Evolutionary conservation across 2,329 filamentous ascomycete genomes (phyloP), one percentile per base, ranked within the genome.

Genomic region (Bipolaris gigantea): DNA sequence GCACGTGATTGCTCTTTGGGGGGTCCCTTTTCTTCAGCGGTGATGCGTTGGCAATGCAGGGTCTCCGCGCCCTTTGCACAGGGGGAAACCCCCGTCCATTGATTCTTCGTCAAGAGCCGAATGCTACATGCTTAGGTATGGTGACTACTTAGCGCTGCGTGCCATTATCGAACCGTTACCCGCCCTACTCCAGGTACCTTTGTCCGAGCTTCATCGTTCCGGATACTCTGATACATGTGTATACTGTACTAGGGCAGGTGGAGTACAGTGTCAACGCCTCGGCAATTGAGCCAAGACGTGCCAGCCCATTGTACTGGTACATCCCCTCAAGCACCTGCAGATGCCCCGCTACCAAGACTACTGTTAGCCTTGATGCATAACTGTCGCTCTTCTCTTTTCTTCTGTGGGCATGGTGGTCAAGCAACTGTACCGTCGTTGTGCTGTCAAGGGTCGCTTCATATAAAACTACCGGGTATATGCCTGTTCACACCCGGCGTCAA

Each of bases 11-110:
- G 42, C 46, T 36, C 59, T 55, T 35, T 39, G 57, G 42, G 42
- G 33, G 59, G 52, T 35, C 41, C 57, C 63, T 56, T 62, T 61
- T 34, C 36, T 56, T 53, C 66, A 58, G 61, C 63, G 60, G 64
- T 71, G 69, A 72, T 73, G 71, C 64, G 71, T 58, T 73, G 70
- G 70, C 71, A 73, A 50, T 59, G 58, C 63, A 61, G 58, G 50
- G 63, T 54, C 47, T 54, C 51, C 51, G 51, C 51, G 51, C 51
- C 47, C 25, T 53, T 55, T 49, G 46, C 48, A 48, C 54, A 23
- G 50, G 45, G 45, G 10, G 10, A 30, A 47, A n/a, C n/a, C 53
- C 57, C 56, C 60, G 48, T 53, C 57, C 57, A 61, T 60, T 57
- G 57, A 54, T 48, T 48, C 48, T 53, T 52, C 39, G 39, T 44